Percentiles rank a stretch among this genome's conserved stretches.
These are phyloP conservation scores for Lablab purpureus DNA, from an alignment of 306 rosid genomes.

Conservation along the genomic window DNA sequence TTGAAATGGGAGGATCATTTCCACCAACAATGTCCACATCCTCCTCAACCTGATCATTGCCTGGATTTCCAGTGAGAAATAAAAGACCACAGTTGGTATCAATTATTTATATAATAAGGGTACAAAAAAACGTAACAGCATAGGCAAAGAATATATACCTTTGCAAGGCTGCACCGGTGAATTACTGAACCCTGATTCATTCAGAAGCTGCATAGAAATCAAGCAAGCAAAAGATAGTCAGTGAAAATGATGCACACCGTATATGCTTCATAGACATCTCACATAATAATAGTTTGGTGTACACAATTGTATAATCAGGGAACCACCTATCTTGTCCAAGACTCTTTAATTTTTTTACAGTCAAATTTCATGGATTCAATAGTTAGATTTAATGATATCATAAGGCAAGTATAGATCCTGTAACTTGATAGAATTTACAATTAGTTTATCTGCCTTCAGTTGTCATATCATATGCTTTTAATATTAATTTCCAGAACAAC, in stretches of 20 bases:
- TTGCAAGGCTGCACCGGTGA: slow-evolving; percentile 75
- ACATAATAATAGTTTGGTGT: not conserved
- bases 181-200: slow-evolving; percentile 82
- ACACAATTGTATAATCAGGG: not conserved
- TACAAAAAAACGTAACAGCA: not conserved
- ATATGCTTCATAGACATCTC: not conserved
- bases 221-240: slow-evolving; percentile 39
- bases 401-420: not conserved
- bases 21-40: slow-evolving; percentile 94
- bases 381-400: not conserved
- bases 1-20: slow-evolving; percentile 85
- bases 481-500: not conserved
- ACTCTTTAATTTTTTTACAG: not conserved
- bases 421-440: slow-evolving; percentile 1
- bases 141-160: slow-evolving; percentile 55
- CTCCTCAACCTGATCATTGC: slow-evolving; percentile 77
- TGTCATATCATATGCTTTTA: not conserved
- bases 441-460: not conserved
- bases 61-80: slow-evolving; percentile 53
- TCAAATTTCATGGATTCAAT: slow-evolving; percentile 31
- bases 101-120: not conserved
- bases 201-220: slow-evolving; percentile 59
- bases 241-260: not conserved
- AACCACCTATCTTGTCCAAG: not conserved
- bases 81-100: slow-evolving; percentile 12